Conservation (phyloP, 192 early-diverging fungal species). For the Coemansia sp. region DNA sequence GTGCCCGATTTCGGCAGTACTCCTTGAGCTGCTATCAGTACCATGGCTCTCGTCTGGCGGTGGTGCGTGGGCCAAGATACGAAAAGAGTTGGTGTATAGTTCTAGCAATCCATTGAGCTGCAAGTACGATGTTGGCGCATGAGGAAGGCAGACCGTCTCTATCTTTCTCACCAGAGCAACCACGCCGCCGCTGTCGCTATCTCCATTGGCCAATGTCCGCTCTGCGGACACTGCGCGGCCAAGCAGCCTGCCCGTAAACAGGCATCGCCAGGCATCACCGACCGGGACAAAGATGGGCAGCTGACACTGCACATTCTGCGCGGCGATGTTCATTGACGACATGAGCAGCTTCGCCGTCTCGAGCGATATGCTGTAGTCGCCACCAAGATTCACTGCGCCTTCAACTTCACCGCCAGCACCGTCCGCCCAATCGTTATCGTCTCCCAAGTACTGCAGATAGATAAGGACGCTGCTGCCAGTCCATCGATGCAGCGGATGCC, state of each 20-base stretch:
- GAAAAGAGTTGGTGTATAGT: conserved; percentile 40
- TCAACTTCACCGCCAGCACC: conserved; percentile 18
- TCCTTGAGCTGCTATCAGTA: background rate
- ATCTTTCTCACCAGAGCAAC: conserved; percentile 22
- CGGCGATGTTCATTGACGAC: conserved; percentile 69
- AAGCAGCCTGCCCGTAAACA: conserved; percentile 41
- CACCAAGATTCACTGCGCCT: conserved; percentile 18
- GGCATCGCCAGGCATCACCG: conserved; percentile 48
- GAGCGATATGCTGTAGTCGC: conserved; percentile 58
- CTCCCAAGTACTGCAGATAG: conserved; percentile 50
- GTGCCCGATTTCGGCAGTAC: background rate
- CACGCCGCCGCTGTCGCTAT: background rate
- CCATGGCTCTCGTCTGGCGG: background rate
- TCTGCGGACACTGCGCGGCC: conserved; percentile 1
- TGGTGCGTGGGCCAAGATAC: conserved; percentile 16
- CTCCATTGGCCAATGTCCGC: background rate
- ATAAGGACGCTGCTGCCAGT: conserved; percentile 61
- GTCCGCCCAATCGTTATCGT: conserved; percentile 20
- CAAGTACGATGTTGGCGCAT: conserved; percentile 39
- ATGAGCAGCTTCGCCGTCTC: conserved; percentile 63
- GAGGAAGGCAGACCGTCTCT: conserved; percentile 36
- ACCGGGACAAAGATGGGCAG: conserved; percentile 65
- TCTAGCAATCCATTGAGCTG: conserved; percentile 49
- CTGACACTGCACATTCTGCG: conserved; percentile 67
- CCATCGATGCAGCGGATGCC: conserved; percentile 73